phyloP scores from a whole-genome alignment of 2,329 filamentous ascomycete species.

The Pseudofabraea citricarpa region DNA sequence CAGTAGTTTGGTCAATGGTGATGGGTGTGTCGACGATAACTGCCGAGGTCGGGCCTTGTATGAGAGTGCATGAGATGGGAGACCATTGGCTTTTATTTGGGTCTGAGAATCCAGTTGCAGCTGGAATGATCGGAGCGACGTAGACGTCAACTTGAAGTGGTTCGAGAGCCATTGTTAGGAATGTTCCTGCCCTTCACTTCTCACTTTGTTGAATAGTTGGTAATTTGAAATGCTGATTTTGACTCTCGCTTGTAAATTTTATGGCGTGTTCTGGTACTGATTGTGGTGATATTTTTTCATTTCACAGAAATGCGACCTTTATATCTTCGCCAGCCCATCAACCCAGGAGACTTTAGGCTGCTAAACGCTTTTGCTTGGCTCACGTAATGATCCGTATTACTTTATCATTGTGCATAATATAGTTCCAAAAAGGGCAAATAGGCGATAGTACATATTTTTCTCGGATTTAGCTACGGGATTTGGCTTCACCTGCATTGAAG shows the following conservation, averaged over 20 bases:
- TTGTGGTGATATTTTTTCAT: background rate
- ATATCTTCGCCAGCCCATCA: too few species aligned
- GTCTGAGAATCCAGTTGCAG: background rate
- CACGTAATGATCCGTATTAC: too few species aligned
- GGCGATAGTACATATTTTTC: too few species aligned
- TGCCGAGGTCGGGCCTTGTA: constrained; percentile 22
- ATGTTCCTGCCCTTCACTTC: background rate
- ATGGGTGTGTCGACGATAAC: constrained; percentile 34
- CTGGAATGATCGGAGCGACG: constrained; percentile 1
- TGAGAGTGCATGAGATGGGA: constrained; percentile 13
- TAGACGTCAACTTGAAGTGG: background rate
- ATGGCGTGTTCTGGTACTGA: background rate
- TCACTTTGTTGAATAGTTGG: background rate
- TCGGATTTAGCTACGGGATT: too few species aligned
- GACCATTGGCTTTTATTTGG: constrained; percentile 6
- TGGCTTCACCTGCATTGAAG: too few species aligned
- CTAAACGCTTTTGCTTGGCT: too few species aligned
- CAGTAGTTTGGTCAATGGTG: constrained; percentile 26
- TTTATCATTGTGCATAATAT: too few species aligned
- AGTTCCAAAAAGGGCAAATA: too few species aligned
- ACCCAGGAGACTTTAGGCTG: too few species aligned
- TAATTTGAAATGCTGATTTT: background rate
- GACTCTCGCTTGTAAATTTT: background rate
- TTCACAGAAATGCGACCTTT: background rate
- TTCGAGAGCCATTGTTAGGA: background rate